phyloP scores from a whole-genome alignment of 2,329 filamentous ascomycete species.

The Hansfordia pulvinata region DNA sequence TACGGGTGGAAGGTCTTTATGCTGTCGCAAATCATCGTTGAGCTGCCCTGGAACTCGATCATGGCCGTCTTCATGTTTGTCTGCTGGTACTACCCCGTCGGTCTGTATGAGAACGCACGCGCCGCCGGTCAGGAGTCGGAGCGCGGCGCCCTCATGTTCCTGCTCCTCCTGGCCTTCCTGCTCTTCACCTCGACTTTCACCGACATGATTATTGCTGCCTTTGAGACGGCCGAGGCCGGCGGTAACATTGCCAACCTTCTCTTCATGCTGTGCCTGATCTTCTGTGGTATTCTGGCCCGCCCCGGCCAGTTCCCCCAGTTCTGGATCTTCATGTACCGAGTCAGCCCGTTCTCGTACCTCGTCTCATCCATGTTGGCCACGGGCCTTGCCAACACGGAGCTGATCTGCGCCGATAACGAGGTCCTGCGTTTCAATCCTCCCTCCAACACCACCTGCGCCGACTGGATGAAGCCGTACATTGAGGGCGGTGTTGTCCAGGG shows the following conservation, averaged over 20 bases:
- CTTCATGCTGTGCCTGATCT: slow-evolving; percentile 61
- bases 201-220: slow-evolving; percentile 61
- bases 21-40: slow-evolving; percentile 69
- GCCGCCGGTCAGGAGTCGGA: slow-evolving; percentile 46
- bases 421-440: slow-evolving; percentile 47
- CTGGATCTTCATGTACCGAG: slow-evolving; percentile 66
- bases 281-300: slow-evolving; percentile 59
- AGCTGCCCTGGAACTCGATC: slow-evolving; percentile 72
- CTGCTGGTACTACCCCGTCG: slow-evolving; percentile 78
- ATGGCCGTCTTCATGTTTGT: slow-evolving; percentile 67
- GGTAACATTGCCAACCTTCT: slow-evolving; percentile 64
- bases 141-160: slow-evolving; percentile 66
- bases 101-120: slow-evolving; percentile 57
- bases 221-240: slow-evolving; percentile 62
- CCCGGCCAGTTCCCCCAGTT: slow-evolving; percentile 52
- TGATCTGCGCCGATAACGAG: slow-evolving; percentile 53
- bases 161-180: slow-evolving; percentile 63
- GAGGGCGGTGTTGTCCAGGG: no score
- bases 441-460: slow-evolving; percentile 33
- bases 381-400: slow-evolving; percentile 44
- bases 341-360: slow-evolving; percentile 64
- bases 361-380: slow-evolving; percentile 51
- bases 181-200: slow-evolving; percentile 74
- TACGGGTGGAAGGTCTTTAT: slow-evolving; percentile 83
- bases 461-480: slow-evolving; percentile 39